These are phyloP conservation scores for Citeromyces matritensis DNA, from an alignment of 805 yeast genomes.

Conservation along the genomic window DNA sequence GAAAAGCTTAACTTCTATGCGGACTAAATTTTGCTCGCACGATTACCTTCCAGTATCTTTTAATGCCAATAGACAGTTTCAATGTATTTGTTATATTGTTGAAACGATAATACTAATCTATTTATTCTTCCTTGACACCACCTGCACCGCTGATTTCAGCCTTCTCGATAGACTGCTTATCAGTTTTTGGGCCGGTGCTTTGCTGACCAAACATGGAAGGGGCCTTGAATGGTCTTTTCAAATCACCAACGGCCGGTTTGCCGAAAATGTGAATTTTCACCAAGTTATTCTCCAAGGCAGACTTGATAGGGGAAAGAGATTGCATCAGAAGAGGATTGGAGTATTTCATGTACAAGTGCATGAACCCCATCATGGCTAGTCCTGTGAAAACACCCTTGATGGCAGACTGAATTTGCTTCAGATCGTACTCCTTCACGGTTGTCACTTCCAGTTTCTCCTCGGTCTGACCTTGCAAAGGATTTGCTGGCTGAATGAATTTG, in stretches of 20 bases:
- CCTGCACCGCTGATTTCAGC: conserved; percentile 80
- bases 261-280: conserved; percentile 86
- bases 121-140: conserved; percentile 77
- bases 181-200: conserved; percentile 49
- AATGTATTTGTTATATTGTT: too few relatives aligned
- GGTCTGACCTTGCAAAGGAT: conserved; percentile 61
- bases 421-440: conserved; percentile 89
- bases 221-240: conserved; percentile 93
- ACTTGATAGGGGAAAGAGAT: conserved; percentile 78
- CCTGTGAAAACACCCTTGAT: conserved; percentile 79
- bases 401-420: conserved; percentile 67
- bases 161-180: conserved; percentile 71
- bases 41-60: too few relatives aligned
- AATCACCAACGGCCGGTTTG: conserved; percentile 70
- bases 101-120: background rate
- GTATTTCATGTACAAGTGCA: conserved; percentile 95
- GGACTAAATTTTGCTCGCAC: too few relatives aligned
- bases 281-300: conserved; percentile 78
- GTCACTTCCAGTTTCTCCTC: conserved; percentile 71
- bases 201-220: conserved; percentile 49
- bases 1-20: too few relatives aligned
- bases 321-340: conserved; percentile 96
- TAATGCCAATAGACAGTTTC: too few relatives aligned
- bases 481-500: conserved; percentile 81
- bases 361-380: conserved; percentile 93